Evolutionary conservation across 2,329 filamentous ascomycete genomes (phyloP), one percentile per base, ranked within the genome.

Genomic region (Ophiocordyceps camponoti-leonardi): DNA sequence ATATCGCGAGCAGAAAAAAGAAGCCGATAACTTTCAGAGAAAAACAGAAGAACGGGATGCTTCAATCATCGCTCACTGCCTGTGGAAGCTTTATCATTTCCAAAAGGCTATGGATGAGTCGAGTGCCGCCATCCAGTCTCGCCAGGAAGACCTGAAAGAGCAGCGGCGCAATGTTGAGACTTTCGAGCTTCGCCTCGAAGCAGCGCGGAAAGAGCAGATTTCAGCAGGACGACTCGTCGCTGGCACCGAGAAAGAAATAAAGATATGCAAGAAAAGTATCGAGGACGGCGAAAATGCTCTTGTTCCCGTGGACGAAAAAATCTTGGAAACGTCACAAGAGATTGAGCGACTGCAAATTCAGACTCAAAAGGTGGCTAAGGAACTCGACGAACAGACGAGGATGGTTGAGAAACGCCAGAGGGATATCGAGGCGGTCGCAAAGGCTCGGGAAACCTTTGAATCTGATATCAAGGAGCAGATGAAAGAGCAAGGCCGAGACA

Each of bases 21-120:
- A 96, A 58, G 90, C 90, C 6, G 92, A 98, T 52, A 90, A 82
- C 54, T 98, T 90, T 58, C 84, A 93, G 58, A 80, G 77, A 51
- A 96, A 95, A 63, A 83, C 83, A 1, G 83, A 92, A 45, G 86
- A 96, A 61, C 80, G 86, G 44, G 90, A 98, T 59, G 77, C 86
- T 45, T 92, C 90, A 8, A 83, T 95, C 47, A 85, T 96, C 46
- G 88, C 83, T 1, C 90, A 96, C 52, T 88, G 93, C 31, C 68
- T 98, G 14, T 98, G 90, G 90, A 96, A 95, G 64, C 72, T 98
- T 1, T 96, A 86, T 61, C 87, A 94, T 58, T 93, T 94, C 60
- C 90, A 98, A 61, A 83, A 81, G 47, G 77, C 87, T 28, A 95
- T 98, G 69, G 86, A 95, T 54, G 83, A 90, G 54, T 94, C 92